phyloP scores from a whole-genome alignment of 768 basidiomycete genomes.

The Leccinum rimulosum region DNA sequence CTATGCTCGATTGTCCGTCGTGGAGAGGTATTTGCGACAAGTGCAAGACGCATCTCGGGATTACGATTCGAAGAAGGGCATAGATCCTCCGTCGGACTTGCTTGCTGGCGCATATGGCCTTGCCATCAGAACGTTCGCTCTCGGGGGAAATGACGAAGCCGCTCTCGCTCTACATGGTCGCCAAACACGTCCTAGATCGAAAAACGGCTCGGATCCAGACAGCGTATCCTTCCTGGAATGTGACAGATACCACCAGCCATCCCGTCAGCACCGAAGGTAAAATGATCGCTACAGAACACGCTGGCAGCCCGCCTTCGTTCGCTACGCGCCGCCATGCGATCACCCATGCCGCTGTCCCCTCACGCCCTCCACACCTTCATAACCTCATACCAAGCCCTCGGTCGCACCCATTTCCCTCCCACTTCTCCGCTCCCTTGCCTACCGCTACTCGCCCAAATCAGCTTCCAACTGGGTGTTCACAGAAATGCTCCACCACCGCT shows the following conservation, averaged over 20 bases:
- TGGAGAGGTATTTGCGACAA: conserved; percentile 36
- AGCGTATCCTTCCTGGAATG: no score
- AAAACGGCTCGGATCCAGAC: no score
- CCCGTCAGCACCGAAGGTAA: no score
- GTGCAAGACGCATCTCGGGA: conserved; percentile 17
- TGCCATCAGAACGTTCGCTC: conserved; percentile 30
- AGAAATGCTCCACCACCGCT: no score
- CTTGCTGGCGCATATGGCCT: conserved; percentile 29
- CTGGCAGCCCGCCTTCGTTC: conserved; percentile 22
- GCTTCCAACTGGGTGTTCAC: no score
- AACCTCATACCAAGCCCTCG: no score
- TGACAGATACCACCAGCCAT: no score
- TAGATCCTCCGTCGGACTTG: not conserved
- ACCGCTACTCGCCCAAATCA: no score
- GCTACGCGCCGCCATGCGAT: conserved; percentile 15
- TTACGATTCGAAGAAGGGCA: conserved; percentile 5
- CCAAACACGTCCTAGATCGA: conserved; percentile 15
- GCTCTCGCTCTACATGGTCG: conserved; percentile 29
- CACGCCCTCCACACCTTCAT: conserved; percentile 16
- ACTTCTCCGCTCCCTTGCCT: no score
- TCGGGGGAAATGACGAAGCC: no score
- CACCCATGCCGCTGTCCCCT: conserved; percentile 20
- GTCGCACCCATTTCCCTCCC: no score
- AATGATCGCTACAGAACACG: no score
- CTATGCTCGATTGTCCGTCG: conserved; percentile 27